These are phyloP conservation scores for Zhuliangozyma blackwelliae DNA, from an alignment of 1,139 yeast genomes.

Conservation along the genomic window DNA sequence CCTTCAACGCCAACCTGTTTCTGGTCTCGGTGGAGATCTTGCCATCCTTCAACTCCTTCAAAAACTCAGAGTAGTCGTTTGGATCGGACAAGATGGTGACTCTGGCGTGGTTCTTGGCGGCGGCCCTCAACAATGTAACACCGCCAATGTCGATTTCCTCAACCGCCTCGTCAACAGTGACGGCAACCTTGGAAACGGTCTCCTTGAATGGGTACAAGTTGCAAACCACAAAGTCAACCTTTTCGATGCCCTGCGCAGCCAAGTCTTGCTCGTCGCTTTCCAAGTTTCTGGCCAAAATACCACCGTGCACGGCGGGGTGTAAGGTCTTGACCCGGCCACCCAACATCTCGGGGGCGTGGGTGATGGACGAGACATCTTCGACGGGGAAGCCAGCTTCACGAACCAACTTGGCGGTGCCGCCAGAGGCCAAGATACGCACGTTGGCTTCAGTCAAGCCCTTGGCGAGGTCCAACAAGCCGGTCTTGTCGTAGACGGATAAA, in stretches of 20 bases:
- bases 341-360: constrained; percentile 98
- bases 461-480: constrained; percentile 92
- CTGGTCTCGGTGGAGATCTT: constrained; percentile 71
- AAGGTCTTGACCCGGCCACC: constrained; percentile 98
- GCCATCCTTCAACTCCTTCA: constrained; percentile 71
- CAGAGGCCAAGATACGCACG: constrained; percentile 91
- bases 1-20: constrained; percentile 87
- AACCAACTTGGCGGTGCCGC: constrained; percentile 92
- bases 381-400: constrained; percentile 98
- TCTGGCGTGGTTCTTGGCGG: constrained; percentile 96
- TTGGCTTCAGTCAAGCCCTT: constrained; percentile 86
- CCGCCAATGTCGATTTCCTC: constrained; percentile 99
- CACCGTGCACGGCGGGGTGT: constrained; percentile 99
- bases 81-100: constrained; percentile 96
- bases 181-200: constrained; percentile 92
- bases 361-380: constrained; percentile 88
- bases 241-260: constrained; percentile 81
- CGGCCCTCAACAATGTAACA: constrained; percentile 94
- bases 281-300: constrained; percentile 90
- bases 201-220: constrained; percentile 97
- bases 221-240: constrained; percentile 95
- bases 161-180: constrained; percentile 94
- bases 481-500: constrained; percentile 93
- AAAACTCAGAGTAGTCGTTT: constrained; percentile 79
- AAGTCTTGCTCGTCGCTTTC: constrained; percentile 88